Conservation (phyloP, 2,329 filamentous ascomycete species). For the Arthrobotrys musiformis region DNA sequence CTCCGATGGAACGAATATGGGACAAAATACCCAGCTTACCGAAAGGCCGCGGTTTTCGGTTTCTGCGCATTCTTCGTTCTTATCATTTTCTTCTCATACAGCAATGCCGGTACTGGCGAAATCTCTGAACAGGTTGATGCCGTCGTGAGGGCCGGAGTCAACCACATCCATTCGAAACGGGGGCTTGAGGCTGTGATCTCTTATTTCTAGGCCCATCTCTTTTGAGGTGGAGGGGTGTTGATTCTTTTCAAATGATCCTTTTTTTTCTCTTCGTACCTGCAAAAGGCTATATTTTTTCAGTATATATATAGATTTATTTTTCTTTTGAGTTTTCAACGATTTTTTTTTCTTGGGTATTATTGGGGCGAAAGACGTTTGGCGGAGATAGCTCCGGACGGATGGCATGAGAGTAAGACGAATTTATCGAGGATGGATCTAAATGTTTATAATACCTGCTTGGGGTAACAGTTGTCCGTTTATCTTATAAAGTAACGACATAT, state of each 20-base stretch:
- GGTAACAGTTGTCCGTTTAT: neutral
- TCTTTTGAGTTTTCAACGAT: slow-evolving; percentile 6
- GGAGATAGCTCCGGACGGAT: neutral
- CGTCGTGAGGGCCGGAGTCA: slow-evolving; percentile 3
- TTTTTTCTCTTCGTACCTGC: slow-evolving; percentile 5
- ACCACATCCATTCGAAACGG: slow-evolving; percentile 19
- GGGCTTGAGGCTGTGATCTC: slow-evolving; percentile 27
- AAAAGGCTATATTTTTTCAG: neutral
- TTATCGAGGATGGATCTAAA: neutral
- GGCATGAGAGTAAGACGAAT: neutral
- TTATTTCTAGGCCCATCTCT: slow-evolving; percentile 10
- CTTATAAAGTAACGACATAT: slow-evolving; percentile 2
- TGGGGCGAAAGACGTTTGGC: neutral
- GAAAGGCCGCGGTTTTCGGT: slow-evolving; percentile 54
- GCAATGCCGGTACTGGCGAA: slow-evolving; percentile 18
- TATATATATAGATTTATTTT: slow-evolving; percentile 31
- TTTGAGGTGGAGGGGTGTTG: neutral
- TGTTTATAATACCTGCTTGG: neutral
- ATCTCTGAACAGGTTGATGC: slow-evolving; percentile 5
- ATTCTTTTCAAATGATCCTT: slow-evolving; percentile 9
- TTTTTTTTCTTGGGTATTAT: slow-evolving; percentile 7
- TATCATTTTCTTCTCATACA: slow-evolving; percentile 50
- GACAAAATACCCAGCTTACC: slow-evolving; percentile 54
- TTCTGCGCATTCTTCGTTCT: slow-evolving; percentile 48
- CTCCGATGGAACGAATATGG: slow-evolving; percentile 57